A percentile compares a stretch with the other conserved stretches of the same genome.
These are phyloP conservation scores for Penicillium brasilianum DNA, from an alignment of 2,329 filamentous ascomycete genomes.

Conservation along the genomic window DNA sequence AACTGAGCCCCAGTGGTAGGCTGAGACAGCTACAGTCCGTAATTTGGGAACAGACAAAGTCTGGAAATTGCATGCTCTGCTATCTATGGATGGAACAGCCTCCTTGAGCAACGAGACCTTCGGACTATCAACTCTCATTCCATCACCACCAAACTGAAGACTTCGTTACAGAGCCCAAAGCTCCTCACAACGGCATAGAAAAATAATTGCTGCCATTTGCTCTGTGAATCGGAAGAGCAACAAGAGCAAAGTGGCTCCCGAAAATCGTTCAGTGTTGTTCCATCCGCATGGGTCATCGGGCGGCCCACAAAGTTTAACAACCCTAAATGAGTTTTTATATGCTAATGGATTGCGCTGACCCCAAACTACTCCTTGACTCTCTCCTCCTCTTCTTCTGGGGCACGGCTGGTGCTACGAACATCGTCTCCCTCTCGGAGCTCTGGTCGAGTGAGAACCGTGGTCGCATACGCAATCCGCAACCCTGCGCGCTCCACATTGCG, in stretches of 20 bases:
- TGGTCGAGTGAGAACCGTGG: background rate
- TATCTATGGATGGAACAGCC: no score
- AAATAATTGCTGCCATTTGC: background rate
- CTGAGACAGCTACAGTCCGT: background rate
- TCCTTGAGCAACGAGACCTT: no score
- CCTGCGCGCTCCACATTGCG: slow-evolving; percentile 23
- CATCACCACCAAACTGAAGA: background rate
- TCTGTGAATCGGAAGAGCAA: background rate
- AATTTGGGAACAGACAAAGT: background rate
- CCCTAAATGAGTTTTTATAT: slow-evolving; percentile 1
- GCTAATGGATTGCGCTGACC: slow-evolving; percentile 3
- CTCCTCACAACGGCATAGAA: background rate
- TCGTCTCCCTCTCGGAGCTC: background rate
- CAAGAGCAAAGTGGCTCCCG: no score
- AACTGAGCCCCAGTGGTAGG: background rate
- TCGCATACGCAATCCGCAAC: slow-evolving; percentile 19
- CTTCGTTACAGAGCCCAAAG: background rate
- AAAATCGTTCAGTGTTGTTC: background rate
- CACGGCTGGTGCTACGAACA: background rate
- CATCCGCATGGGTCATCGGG: background rate
- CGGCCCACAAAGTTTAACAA: background rate
- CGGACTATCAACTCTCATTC: background rate
- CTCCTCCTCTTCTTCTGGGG: background rate
- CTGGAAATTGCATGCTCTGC: no score
- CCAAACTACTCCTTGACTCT: background rate